phyloP scores from a whole-genome alignment of 805 yeast species.

The Limtongozyma cylindracea region DNA sequence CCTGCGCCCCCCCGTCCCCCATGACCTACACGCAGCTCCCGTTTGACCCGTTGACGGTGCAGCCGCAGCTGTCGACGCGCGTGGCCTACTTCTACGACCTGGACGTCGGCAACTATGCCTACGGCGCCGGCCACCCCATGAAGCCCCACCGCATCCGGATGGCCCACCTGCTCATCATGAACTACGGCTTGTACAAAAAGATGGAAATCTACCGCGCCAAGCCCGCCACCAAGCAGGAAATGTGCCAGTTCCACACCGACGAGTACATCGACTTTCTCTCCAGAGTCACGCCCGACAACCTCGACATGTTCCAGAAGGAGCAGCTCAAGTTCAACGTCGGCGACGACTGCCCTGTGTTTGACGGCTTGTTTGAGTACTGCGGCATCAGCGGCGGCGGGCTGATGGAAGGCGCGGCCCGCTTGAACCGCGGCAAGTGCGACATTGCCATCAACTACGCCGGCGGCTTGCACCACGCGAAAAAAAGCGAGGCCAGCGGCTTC shows the following conservation, averaged over 20 bases:
- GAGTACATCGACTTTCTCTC: slow-evolving; percentile 86
- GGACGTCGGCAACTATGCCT: slow-evolving; percentile 94
- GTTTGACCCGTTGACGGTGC: slow-evolving; percentile 17
- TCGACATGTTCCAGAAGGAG: slow-evolving; percentile 70
- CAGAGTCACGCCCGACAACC: slow-evolving; percentile 78
- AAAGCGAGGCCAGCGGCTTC: slow-evolving; percentile 83
- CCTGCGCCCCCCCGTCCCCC: no score
- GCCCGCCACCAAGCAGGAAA: slow-evolving; percentile 93
- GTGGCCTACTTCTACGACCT: slow-evolving; percentile 23
- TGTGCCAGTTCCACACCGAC: slow-evolving; percentile 96
- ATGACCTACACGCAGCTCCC: slow-evolving; percentile 18
- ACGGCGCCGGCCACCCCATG: slow-evolving; percentile 98
- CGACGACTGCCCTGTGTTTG: slow-evolving; percentile 63
- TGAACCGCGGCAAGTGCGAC: slow-evolving; percentile 64
- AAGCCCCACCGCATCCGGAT: slow-evolving; percentile 96
- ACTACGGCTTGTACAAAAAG: slow-evolving; percentile 85
- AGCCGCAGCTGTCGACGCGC: slow-evolving; percentile 13
- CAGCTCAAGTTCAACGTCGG: slow-evolving; percentile 87
- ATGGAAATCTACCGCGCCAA: slow-evolving; percentile 95
- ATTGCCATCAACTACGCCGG: slow-evolving; percentile 94
- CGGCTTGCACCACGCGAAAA: slow-evolving; percentile 91
- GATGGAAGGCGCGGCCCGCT: slow-evolving; percentile 69
- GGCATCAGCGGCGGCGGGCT: slow-evolving; percentile 76
- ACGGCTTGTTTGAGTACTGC: slow-evolving; percentile 53
- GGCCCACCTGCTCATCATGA: slow-evolving; percentile 94